Conservation (phyloP, 495 filamentous ascomycete species). For the Tuber umbilicatum region DNA sequence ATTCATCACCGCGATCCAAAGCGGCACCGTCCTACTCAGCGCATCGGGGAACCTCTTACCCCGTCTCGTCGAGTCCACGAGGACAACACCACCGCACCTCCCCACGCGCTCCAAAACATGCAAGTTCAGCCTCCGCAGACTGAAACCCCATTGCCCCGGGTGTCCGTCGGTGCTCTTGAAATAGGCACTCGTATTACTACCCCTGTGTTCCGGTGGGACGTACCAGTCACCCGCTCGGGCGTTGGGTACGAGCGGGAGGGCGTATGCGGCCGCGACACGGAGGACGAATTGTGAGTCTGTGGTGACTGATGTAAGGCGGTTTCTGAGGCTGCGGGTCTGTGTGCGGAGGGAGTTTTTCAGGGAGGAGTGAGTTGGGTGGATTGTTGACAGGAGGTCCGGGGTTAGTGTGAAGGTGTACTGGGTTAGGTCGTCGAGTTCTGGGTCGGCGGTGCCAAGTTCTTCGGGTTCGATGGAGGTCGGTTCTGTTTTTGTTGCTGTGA, state of each 20-base stretch:
- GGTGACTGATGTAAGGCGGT: constrained; percentile 68
- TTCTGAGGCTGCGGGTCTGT: constrained; percentile 67
- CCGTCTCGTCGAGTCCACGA: constrained; percentile 89
- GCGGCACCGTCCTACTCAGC: constrained; percentile 84
- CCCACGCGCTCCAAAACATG: constrained; percentile 62
- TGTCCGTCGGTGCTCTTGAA: constrained; percentile 99
- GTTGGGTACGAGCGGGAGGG: constrained; percentile 81
- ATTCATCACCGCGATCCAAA: constrained; percentile 86
- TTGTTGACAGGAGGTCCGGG: background rate
- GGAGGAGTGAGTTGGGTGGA: constrained; percentile 4
- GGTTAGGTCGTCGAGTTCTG: background rate
- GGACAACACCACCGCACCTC: constrained; percentile 65
- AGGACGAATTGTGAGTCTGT: constrained; percentile 62
- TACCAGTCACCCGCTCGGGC: constrained; percentile 97
- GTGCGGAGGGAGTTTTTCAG: constrained; percentile 30
- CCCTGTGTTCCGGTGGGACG: constrained; percentile 52
- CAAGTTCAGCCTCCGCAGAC: constrained; percentile 72
- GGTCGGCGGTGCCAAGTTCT: background rate
- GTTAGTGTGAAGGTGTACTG: constrained; percentile 1
- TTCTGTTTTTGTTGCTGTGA: background rate
- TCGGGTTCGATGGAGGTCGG: background rate
- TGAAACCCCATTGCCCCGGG: constrained; percentile 81
- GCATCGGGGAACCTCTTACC: constrained; percentile 91
- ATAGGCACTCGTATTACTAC: constrained; percentile 68
- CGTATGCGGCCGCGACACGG: constrained; percentile 48